phyloP scores from a whole-genome alignment of 176 grass and related monocot species.

The Bothriochloa decipiens region DNA sequence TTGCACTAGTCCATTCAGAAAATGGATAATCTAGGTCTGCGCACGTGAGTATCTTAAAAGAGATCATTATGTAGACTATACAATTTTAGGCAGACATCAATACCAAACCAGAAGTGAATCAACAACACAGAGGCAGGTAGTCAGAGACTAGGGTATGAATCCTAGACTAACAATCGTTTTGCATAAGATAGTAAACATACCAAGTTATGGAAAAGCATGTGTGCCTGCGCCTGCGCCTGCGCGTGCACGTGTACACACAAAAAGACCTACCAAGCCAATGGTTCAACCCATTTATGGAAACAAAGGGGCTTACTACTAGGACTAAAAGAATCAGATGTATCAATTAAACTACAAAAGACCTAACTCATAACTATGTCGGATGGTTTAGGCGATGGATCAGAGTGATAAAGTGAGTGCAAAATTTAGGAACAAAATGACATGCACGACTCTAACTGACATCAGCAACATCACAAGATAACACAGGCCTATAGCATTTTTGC shows the following conservation, averaged over 20 bases:
- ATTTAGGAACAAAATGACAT: background rate
- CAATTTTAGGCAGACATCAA: slow-evolving; percentile 10
- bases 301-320: background rate
- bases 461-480: background rate
- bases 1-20: background rate
- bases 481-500: background rate
- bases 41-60: background rate
- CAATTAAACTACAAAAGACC: slow-evolving; percentile 1
- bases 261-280: slow-evolving; percentile 7
- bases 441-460: background rate
- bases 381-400: slow-evolving; percentile 10
- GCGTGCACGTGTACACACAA: background rate
- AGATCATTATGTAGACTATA: background rate
- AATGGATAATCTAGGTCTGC: background rate
- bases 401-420: background rate
- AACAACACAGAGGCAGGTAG: background rate
- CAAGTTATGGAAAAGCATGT: background rate
- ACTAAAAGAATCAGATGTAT: slow-evolving; percentile 3
- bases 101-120: slow-evolving; percentile 3
- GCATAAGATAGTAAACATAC: slow-evolving; percentile 10
- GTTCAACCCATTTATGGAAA: background rate
- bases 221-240: too few relatives aligned
- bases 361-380: background rate
- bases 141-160: background rate
- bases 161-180: slow-evolving; percentile 3